phyloP scores from a whole-genome alignment of 2,329 filamentous ascomycete genomes.

The Botryotinia globosa region DNA sequence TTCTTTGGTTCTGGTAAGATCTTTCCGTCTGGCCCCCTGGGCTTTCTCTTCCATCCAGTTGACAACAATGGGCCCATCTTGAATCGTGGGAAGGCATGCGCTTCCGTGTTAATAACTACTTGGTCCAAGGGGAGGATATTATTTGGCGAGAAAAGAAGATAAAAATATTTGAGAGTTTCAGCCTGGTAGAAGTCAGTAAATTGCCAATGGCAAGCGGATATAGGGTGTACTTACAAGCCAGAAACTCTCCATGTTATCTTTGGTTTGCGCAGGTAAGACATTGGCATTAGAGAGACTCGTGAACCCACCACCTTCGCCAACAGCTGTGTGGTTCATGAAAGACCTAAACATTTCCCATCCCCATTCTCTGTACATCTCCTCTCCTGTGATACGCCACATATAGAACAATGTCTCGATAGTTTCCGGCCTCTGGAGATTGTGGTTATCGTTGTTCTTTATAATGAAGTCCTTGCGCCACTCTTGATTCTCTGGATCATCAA shows the following conservation, averaged over 20 bases:
- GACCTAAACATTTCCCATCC: slow-evolving; percentile 98
- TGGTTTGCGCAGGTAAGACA: slow-evolving; percentile 61
- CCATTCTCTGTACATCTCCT: slow-evolving; percentile 87
- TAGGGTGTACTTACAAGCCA: slow-evolving; percentile 69
- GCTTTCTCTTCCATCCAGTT: slow-evolving; percentile 77
- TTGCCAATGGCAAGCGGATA: neutral
- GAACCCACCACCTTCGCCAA: slow-evolving; percentile 76
- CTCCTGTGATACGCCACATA: slow-evolving; percentile 97
- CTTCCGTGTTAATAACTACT: slow-evolving; percentile 94
- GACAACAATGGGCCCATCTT: slow-evolving; percentile 73
- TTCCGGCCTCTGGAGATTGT: slow-evolving; percentile 94
- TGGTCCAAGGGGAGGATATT: slow-evolving; percentile 82
- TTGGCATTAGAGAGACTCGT: slow-evolving; percentile 77
- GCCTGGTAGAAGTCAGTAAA: slow-evolving; percentile 53
- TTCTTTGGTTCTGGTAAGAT: slow-evolving; percentile 31
- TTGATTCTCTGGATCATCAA: slow-evolving; percentile 52
- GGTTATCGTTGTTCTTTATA: slow-evolving; percentile 77
- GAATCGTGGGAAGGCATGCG: slow-evolving; percentile 85
- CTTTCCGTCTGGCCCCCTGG: slow-evolving; percentile 46
- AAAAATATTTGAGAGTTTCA: slow-evolving; percentile 97
- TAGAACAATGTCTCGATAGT: slow-evolving; percentile 96
- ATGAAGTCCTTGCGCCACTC: slow-evolving; percentile 75
- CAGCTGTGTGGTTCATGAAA: slow-evolving; percentile 81
- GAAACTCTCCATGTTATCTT: slow-evolving; percentile 98
- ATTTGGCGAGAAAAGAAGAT: slow-evolving; percentile 83